Conservation (phyloP, 208 protist species). For the Trypanosoma cruzi region DNA sequence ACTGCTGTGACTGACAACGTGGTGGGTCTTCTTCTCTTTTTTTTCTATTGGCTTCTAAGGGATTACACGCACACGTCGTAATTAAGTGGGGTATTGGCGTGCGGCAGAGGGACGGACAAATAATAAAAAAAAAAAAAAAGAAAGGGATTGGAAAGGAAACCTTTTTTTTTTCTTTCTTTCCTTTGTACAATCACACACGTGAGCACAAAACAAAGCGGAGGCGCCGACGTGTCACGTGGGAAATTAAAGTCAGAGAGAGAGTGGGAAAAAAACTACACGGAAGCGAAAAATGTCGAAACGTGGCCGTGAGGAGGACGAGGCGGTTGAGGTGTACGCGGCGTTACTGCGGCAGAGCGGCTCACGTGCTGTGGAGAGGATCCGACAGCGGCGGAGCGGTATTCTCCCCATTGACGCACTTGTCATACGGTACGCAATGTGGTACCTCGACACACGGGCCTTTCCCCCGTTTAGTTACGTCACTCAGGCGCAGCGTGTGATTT, state of each 20-base stretch:
- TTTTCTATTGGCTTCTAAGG: not conserved
- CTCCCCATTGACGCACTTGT: slow-evolving; percentile 80
- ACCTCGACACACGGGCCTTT: slow-evolving; percentile 49
- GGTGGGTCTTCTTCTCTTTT: not conserved
- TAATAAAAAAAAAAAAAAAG: slow-evolving; percentile 20
- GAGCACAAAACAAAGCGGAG: not conserved
- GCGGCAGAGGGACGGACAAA: not conserved
- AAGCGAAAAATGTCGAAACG: slow-evolving; percentile 47
- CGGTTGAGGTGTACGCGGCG: slow-evolving; percentile 61
- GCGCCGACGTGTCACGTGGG: no score
- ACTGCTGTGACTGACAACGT: not conserved
- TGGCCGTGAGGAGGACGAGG: slow-evolving; percentile 55
- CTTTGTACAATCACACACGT: not conserved
- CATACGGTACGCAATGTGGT: slow-evolving; percentile 76
- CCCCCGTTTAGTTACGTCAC: slow-evolving; percentile 59
- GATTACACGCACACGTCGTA: not conserved
- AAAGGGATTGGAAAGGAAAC: slow-evolving; percentile 21
- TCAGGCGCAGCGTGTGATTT: slow-evolving; percentile 70
- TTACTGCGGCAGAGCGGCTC: slow-evolving; percentile 69
- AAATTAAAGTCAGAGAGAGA: no score
- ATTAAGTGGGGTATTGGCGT: not conserved
- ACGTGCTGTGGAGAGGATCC: not conserved
- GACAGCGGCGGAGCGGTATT: slow-evolving; percentile 37
- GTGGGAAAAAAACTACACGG: no score
- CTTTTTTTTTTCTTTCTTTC: not conserved